Percentiles rank a stretch among this genome's conserved stretches.
These are phyloP conservation scores for Coleophoma cylindrospora DNA, from an alignment of 2,329 filamentous ascomycete species.

Conservation along the genomic window DNA sequence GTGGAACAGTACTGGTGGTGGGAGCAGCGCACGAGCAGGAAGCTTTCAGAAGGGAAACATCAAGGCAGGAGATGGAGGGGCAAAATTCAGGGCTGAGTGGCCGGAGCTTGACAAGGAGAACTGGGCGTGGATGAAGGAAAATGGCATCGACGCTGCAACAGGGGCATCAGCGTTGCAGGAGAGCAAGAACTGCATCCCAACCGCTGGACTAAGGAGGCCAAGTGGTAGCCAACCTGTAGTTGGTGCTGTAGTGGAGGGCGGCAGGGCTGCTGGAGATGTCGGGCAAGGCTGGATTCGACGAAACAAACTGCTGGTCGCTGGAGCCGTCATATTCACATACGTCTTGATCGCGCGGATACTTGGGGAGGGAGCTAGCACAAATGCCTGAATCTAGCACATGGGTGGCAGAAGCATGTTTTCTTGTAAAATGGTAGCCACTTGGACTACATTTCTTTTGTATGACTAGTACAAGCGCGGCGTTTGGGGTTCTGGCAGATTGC, in stretches of 20 bases:
- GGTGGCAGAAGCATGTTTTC: neutral
- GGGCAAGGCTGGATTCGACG: slow-evolving; percentile 77
- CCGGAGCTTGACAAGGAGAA: slow-evolving; percentile 86
- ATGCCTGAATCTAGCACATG: too few relatives aligned
- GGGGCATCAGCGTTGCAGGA: slow-evolving; percentile 59
- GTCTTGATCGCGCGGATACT: slow-evolving; percentile 76
- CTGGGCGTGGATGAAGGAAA: slow-evolving; percentile 83
- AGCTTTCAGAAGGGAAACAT: slow-evolving; percentile 66
- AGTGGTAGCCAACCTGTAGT: slow-evolving; percentile 47
- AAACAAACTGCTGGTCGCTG: slow-evolving; percentile 72
- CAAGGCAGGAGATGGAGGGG: slow-evolving; percentile 86
- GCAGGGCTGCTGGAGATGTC: slow-evolving; percentile 69
- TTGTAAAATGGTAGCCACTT: too few relatives aligned
- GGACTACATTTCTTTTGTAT: too few relatives aligned
- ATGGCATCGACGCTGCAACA: slow-evolving; percentile 71
- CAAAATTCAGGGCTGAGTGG: slow-evolving; percentile 88
- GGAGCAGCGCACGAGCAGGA: slow-evolving; percentile 21
- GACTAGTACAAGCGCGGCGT: too few relatives aligned
- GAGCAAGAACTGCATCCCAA: slow-evolving; percentile 43
- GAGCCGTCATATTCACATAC: slow-evolving; percentile 71
- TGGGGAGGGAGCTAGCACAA: slow-evolving; percentile 14
- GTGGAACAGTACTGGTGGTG: slow-evolving; percentile 95
- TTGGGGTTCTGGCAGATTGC: too few relatives aligned
- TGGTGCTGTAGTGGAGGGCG: slow-evolving; percentile 69
- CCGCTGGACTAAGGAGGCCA: slow-evolving; percentile 58